Evolutionary conservation across 2,329 filamentous ascomycete species (phyloP).

Genomic region (Epichloe bromicola): DNA sequence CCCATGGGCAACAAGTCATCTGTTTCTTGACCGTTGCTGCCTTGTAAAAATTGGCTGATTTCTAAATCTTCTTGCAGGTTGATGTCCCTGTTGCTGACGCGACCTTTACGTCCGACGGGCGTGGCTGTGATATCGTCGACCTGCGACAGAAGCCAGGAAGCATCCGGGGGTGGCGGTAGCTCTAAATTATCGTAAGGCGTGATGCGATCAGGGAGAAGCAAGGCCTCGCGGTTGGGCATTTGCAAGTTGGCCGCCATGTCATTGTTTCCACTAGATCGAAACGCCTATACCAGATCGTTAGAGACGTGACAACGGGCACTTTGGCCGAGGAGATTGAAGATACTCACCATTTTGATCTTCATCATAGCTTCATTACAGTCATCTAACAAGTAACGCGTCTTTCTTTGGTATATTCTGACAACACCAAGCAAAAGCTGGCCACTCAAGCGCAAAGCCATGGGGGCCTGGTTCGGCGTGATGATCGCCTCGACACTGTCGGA

Average conservation of each 20-base stretch:
- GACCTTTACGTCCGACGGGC: constrained; percentile 42
- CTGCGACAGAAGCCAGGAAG: constrained; percentile 69
- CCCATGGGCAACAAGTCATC: constrained; percentile 44
- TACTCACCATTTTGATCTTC: constrained; percentile 91
- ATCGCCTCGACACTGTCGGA: constrained; percentile 92
- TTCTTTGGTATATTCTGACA: constrained; percentile 93
- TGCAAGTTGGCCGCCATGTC: constrained; percentile 79
- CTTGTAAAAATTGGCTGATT: constrained; percentile 76
- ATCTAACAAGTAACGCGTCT: constrained; percentile 89
- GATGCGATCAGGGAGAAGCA: constrained; percentile 83
- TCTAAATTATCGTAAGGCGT: constrained; percentile 78
- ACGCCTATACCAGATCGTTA: constrained; percentile 49
- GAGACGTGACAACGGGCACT: constrained; percentile 10
- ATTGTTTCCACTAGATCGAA: constrained; percentile 87
- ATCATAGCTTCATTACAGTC: constrained; percentile 95
- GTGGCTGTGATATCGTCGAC: constrained; percentile 47
- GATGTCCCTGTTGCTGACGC: constrained; percentile 49
- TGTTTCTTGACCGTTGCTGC: constrained; percentile 45
- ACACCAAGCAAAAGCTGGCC: constrained; percentile 91
- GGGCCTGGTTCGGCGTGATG: constrained; percentile 82
- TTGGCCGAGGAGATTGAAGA: background rate
- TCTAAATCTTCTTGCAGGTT: constrained; percentile 57
- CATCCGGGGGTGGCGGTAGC: constrained; percentile 73
- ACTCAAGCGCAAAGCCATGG: constrained; percentile 86
- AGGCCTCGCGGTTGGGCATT: constrained; percentile 68